phyloP scores from a whole-genome alignment of 2,329 filamentous ascomycete species.

The Trichoderma cornu-damae region DNA sequence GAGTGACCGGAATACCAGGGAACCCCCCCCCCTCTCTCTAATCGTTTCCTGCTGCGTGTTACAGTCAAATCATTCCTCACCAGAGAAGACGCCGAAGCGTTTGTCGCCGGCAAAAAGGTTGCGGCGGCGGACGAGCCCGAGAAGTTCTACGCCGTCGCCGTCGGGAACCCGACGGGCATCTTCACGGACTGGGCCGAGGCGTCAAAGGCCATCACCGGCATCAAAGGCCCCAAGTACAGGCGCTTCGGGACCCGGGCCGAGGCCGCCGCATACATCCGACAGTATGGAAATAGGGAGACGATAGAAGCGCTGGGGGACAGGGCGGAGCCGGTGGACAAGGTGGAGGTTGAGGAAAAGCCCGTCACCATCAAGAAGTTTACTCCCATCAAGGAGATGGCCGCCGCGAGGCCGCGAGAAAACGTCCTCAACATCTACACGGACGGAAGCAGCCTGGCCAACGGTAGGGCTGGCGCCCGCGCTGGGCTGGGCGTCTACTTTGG shows the following conservation, averaged over 20 bases:
- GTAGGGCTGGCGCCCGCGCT: slow-evolving; percentile 48
- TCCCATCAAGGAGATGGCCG: slow-evolving; percentile 22
- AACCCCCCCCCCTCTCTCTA: no score
- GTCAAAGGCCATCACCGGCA: slow-evolving; percentile 66
- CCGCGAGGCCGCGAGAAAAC: slow-evolving; percentile 18
- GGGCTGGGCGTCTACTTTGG: slow-evolving; percentile 64
- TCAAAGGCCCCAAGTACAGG: slow-evolving; percentile 64
- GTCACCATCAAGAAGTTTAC: slow-evolving; percentile 25
- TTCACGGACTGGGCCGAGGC: slow-evolving; percentile 64
- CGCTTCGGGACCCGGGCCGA: slow-evolving; percentile 64
- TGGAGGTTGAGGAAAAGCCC: slow-evolving; percentile 4
- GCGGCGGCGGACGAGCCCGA: slow-evolving; percentile 38
- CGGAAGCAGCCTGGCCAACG: slow-evolving; percentile 57
- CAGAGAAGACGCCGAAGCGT: slow-evolving; percentile 71
- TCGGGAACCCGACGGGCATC: slow-evolving; percentile 54
- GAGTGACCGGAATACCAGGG: neutral
- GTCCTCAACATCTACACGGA: slow-evolving; percentile 53
- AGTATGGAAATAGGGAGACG: slow-evolving; percentile 42
- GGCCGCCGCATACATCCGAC: slow-evolving; percentile 69
- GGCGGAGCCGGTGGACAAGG: slow-evolving; percentile 19
- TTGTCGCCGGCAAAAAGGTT: slow-evolving; percentile 56
- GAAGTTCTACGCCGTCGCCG: slow-evolving; percentile 57
- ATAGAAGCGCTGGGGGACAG: slow-evolving; percentile 37
- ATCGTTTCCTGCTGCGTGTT: neutral
- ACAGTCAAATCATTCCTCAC: slow-evolving; percentile 75